Conservation (phyloP, 2,329 filamentous ascomycete species). For the Neofusicoccum parvum region DNA sequence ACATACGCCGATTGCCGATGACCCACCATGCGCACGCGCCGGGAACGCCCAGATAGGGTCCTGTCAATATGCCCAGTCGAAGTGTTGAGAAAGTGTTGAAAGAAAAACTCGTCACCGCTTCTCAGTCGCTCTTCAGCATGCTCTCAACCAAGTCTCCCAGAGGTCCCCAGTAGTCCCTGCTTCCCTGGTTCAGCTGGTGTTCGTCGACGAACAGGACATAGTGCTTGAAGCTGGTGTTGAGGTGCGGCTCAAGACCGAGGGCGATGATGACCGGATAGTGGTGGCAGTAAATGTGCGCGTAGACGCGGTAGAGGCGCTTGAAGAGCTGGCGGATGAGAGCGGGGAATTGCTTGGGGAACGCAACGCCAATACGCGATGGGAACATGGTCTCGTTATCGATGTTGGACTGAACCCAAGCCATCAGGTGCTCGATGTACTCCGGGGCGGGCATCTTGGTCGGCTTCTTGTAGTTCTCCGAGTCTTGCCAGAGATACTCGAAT, state of each 20-base stretch:
- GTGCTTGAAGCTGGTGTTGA: conserved; percentile 99
- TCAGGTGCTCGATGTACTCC: conserved; percentile 96
- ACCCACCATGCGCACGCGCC: conserved; percentile 5
- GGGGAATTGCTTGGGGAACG: conserved; percentile 88
- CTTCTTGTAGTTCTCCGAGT: conserved; percentile 88
- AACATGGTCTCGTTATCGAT: conserved; percentile 96
- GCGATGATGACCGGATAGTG: conserved; percentile 97
- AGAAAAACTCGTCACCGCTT: not conserved
- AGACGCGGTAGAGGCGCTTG: conserved; percentile 98
- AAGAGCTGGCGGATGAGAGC: conserved; percentile 98
- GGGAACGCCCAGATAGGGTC: conserved; percentile 6
- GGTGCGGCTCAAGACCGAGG: conserved; percentile 90
- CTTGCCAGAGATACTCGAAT: conserved; percentile 99
- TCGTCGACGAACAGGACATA: conserved; percentile 99
- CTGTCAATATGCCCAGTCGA: conserved; percentile 7
- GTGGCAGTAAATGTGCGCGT: conserved; percentile 96
- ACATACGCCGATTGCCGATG: not conserved
- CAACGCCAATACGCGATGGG: conserved; percentile 91
- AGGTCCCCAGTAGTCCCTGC: conserved; percentile 94
- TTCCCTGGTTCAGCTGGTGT: conserved; percentile 83
- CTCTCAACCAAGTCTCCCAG: conserved; percentile 94
- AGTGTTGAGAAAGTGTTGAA: not conserved
- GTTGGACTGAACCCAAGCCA: conserved; percentile 93
- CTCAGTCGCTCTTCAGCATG: conserved; percentile 88
- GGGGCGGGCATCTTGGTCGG: conserved; percentile 98